Evolutionary conservation across 208 protist species (phyloP).

Genomic region (Trypanosoma vivax): DNA sequence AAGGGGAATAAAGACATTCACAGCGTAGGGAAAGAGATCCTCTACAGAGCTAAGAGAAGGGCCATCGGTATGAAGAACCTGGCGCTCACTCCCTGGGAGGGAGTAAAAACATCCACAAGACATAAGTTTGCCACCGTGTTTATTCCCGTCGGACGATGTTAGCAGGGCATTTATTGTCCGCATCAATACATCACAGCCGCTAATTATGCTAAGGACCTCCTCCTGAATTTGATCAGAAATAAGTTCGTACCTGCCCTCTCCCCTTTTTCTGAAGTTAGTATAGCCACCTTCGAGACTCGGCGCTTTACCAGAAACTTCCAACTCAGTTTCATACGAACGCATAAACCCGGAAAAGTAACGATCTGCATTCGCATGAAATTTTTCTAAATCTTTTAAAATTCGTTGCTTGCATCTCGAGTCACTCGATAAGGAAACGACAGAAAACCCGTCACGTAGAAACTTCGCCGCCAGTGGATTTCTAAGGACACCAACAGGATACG

Average conservation of each 20-base stretch:
- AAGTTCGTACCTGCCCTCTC: constrained; percentile 56
- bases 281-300: constrained; percentile 45
- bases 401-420: neutral
- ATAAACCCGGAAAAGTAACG: constrained; percentile 32
- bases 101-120: constrained; percentile 64
- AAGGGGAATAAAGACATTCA: constrained; percentile 73
- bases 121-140: too few species aligned
- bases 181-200: constrained; percentile 26
- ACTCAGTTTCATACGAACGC: constrained; percentile 32
- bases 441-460: constrained; percentile 49
- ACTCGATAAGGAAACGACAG: constrained; percentile 30
- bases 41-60: constrained; percentile 37
- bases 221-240: constrained; percentile 40
- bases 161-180: constrained; percentile 29
- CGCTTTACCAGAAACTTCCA: constrained; percentile 13
- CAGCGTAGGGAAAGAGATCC: constrained; percentile 50
- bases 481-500: neutral
- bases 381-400: constrained; percentile 16
- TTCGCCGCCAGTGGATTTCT: constrained; percentile 24
- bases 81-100: constrained; percentile 34
- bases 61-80: constrained; percentile 53
- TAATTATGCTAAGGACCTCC: constrained; percentile 31
- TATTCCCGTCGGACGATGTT: neutral
- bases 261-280: constrained; percentile 56
- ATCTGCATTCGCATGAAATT: constrained; percentile 27